phyloP scores from a whole-genome alignment of 768 basidiomycete species.

The Hericium rajendrae region DNA sequence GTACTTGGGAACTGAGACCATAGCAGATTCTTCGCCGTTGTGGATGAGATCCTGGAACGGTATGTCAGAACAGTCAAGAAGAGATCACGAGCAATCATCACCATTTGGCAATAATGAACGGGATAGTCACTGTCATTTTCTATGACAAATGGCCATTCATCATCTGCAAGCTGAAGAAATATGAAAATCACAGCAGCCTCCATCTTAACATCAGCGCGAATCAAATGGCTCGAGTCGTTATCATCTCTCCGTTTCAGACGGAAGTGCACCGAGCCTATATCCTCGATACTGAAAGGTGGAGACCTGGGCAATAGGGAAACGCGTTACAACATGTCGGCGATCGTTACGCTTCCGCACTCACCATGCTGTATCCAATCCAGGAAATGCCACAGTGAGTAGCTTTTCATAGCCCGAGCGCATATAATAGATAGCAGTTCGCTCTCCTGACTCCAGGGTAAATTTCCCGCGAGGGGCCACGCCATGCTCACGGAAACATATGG shows the following conservation, averaged over 20 bases:
- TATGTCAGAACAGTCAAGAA: neutral
- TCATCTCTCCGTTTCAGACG: conserved; percentile 42
- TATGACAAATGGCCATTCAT: conserved; percentile 82
- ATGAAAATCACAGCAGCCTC: conserved; percentile 87
- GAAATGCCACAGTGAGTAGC: conserved; percentile 74
- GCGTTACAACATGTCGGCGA: neutral
- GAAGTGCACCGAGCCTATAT: conserved; percentile 78
- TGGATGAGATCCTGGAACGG: conserved; percentile 19
- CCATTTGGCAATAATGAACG: conserved; percentile 67
- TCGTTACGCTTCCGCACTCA: neutral
- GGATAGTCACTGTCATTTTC: conserved; percentile 79
- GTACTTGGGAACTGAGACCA: conserved; percentile 41
- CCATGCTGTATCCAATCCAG: conserved; percentile 83
- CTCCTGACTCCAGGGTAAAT: conserved; percentile 53
- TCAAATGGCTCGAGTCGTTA: conserved; percentile 37
- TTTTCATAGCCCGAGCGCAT: conserved; percentile 60
- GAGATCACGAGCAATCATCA: conserved; percentile 21
- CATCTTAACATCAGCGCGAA: conserved; percentile 71
- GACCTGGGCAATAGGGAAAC: conserved; percentile 48
- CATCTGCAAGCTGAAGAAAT: conserved; percentile 53
- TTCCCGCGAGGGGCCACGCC: conserved; percentile 57
- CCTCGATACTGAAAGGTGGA: conserved; percentile 82
- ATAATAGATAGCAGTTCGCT: conserved; percentile 57
- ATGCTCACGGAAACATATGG: conserved; percentile 80
- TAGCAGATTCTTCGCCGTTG: conserved; percentile 34